Base-by-base conservation (phyloP, 495 filamentous ascomycete genomes). In the Aspergillus ellipticus region DNA sequence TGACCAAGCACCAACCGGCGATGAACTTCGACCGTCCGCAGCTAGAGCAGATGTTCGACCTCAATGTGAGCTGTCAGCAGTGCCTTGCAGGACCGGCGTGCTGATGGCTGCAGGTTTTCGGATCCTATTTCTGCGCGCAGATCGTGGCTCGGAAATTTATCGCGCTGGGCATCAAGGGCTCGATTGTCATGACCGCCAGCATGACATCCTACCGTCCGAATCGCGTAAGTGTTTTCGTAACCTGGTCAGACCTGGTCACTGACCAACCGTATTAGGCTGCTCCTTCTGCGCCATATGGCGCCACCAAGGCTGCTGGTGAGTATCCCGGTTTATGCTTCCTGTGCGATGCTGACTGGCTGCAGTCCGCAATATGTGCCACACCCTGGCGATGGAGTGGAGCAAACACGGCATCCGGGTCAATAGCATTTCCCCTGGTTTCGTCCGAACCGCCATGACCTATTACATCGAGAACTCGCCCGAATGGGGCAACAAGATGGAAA, bases 201-300 rank as follows among this genome's bases (percentile, higher is more conserved):
- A 77, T 77, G 74, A 71, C 76, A 6, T 74, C 73, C 10, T 79
- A 79, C 55, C 68, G 74, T 22, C 75, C 74, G 4, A 79, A 79
- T 49, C 68, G 72, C 57, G 73, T 66, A n/a, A 42, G 22, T 16
- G 22, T 22, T 28, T 19, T 31, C 6, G 15, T 28, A 15, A n/a
- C n/a, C n/a, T n/a, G n/a, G n/a, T n/a, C n/a, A n/a, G n/a, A n/a
- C n/a, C n/a, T n/a, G n/a, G n/a, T 17, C 3, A 22, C 22, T 10
- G 8, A 47, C 8, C 1, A n/a, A 15, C 6, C 20, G 8, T 13
- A 35, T 39, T 10, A 66, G 54, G 65, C 67, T 28, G 67, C 67
- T 11, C 67, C 65, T 0, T 67, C 64, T 6, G 67, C 65, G 3
- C 66, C 67, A 0, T 69, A 69, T 10, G 64, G 66, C 31, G 68